Base-by-base conservation (phyloP, 2,329 filamentous ascomycete genomes). In the Eurotiales sp. region DNA sequence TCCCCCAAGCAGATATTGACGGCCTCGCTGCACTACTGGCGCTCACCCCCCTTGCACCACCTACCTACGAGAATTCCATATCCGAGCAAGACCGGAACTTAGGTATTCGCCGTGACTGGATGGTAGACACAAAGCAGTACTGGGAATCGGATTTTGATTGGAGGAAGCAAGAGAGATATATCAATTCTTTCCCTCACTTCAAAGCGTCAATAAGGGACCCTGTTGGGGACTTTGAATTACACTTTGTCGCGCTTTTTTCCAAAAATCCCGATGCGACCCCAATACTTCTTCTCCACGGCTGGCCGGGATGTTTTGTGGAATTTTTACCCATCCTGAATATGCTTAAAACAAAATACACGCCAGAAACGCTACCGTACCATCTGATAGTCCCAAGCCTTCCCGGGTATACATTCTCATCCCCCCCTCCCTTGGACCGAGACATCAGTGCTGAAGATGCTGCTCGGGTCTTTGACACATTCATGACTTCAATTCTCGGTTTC, bases 171-270 rank as follows among this genome's bases (percentile, higher is more conserved):
- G 34, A 37, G 34, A 12, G n/a, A 12, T 37, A 37, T 37, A 37
- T 37, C 34, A 37, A 37, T 37, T 37, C 34, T 37, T 37, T 37
- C 34, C 34, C 34, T 37, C 34, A 37, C 34, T 37, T 37, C 17
- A 37, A 37, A 37, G 34, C 34, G 4, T 37, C 34, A 5, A 37
- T 37, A n/a, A 6, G 4, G n/a, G 34, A 37, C 17, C 34, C 4
- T 5, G 10, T 27, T 27, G 25, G 25, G 5, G 25, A 27, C 25
- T 27, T 27, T 27, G 25, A 27, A 10, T 10, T 79, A 40, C 77
- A 80, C 59, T 80, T 80, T 56, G 60, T 69, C 0, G 77, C 73
- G 2, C 63, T 80, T 0, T 78, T 78, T 54, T 79, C 75, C 0
- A 56, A 69, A 47, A 73, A 69, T 12, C 46, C 63, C 4, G 67